Evolutionary conservation across 2,329 filamentous ascomycete genomes (phyloP), one percentile per base, ranked within the genome.

Genomic region (Microcyclospora pomicola): DNA sequence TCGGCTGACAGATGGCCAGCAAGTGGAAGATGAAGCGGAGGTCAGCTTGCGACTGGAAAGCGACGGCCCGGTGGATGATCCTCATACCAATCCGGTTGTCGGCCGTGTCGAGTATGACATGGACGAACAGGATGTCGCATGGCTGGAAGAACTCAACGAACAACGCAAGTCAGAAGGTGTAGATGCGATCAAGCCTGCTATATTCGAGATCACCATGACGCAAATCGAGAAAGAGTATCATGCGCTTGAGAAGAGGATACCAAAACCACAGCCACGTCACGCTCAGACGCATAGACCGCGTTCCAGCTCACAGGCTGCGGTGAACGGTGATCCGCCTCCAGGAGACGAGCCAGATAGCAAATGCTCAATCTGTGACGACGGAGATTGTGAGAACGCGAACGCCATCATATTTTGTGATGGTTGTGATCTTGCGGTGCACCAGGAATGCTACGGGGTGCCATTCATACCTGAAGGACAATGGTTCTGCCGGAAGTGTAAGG

Each of bases 151-250:
- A 30, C 76, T 88, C 56, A 98, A 98, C 52, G 64, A 67, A 10
- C 77, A 82, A 51, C 76, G 91, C 41, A 82, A 78, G 55, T 71
- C 73, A 15, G 74, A 81, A 48, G 77, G 80, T 33, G 75, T 84
- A 15, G 84, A 92, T 49, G 70, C 77, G 2, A 91, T 98, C 51
- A 92, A 87, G 35, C 83, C 87, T 14, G 87, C 93, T 45, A 77
- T 95, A 36, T 95, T 98, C 53, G 91, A 98, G 59, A 92, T 96
- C 44, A 92, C 87, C 12, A 92, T 98, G 64, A 98, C 91, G 9
- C 95, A 95, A 60, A 95, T 98, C 42, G 91, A 98, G 60, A 95
- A 95, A 62, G 88, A 96, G 59, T 98, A 91, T 84, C 85, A 96
- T 59, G 82, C 84, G 5, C 67, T 98, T 6, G 91, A 98, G 60